phyloP scores from a whole-genome alignment of 2,329 filamentous ascomycete species.

The Celoporthe dispersa region DNA sequence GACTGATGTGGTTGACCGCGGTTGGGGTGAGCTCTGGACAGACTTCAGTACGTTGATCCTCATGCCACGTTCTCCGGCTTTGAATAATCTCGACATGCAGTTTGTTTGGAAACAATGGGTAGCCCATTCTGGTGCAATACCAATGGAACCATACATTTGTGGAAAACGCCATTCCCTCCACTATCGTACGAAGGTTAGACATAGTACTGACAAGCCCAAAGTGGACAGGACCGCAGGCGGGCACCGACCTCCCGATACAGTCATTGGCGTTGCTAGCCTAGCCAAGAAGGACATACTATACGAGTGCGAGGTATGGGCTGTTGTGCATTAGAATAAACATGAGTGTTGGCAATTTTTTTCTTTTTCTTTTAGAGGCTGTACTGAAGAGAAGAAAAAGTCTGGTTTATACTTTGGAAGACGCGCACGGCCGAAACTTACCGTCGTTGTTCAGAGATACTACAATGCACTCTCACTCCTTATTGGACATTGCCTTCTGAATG shows the following conservation, averaged over 20 bases:
- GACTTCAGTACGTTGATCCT: slow-evolving; percentile 11
- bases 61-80: not conserved
- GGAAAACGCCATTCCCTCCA: too few species aligned
- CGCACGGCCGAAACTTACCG: not conserved
- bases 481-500: not conserved
- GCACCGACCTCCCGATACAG: slow-evolving; percentile 24
- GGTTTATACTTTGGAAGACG: not conserved
- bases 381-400: too few species aligned
- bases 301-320: slow-evolving; percentile 26
- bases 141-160: too few species aligned
- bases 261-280: slow-evolving; percentile 19
- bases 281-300: slow-evolving; percentile 22
- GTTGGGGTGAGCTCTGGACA: slow-evolving; percentile 22
- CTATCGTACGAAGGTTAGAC: too few species aligned
- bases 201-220: not conserved
- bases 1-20: slow-evolving; percentile 23
- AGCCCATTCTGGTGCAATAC: too few species aligned
- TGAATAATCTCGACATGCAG: not conserved
- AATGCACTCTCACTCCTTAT: not conserved
- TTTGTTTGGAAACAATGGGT: too few species aligned
- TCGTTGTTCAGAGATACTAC: not conserved
- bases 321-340: not conserved
- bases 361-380: too few species aligned
- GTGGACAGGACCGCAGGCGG: slow-evolving; percentile 23
- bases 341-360: not conserved